A percentile compares a stretch with the other conserved stretches of the same genome.
phyloP scores from a whole-genome alignment of 2,329 filamentous ascomycete genomes.

The Pezicula neosporulosa region DNA sequence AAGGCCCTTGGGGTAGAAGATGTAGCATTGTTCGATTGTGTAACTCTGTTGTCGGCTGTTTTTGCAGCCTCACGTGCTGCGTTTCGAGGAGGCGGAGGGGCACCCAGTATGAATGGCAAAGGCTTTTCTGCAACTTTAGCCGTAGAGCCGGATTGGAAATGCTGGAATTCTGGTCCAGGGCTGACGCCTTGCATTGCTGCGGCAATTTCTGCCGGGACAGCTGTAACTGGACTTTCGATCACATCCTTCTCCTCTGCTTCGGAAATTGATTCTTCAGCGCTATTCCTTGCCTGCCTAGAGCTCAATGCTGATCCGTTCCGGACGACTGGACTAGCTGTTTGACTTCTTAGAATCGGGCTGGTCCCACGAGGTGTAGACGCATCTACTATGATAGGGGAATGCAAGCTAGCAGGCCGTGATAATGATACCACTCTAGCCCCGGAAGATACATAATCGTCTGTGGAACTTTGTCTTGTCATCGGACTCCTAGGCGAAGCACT shows the following conservation, averaged over 20 bases:
- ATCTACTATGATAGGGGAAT: conserved; percentile 14
- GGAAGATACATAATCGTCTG: conserved; percentile 14
- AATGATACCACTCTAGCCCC: conserved; percentile 9
- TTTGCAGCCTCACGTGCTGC: not conserved
- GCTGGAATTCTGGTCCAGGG: conserved; percentile 10
- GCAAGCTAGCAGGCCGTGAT: conserved; percentile 20
- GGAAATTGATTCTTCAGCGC: conserved; percentile 22
- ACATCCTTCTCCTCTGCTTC: conserved; percentile 23
- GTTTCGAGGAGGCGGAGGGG: conserved; percentile 21
- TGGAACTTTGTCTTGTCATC: conserved; percentile 16
- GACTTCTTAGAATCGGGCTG: conserved; percentile 20
- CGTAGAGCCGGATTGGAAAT: not conserved
- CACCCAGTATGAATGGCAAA: conserved; percentile 17
- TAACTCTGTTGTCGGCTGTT: not conserved
- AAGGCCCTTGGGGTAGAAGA: conserved; percentile 4
- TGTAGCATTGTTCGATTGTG: conserved; percentile 2
- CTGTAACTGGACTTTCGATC: conserved; percentile 11
- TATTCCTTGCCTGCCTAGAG: conserved; percentile 16
- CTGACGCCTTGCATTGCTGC: conserved; percentile 22
- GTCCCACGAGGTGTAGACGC: conserved; percentile 16
- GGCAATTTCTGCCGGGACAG: conserved; percentile 19
- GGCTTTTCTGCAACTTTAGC: conserved; percentile 1
- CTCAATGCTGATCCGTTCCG: conserved; percentile 20
- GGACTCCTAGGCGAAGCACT: conserved; percentile 11
- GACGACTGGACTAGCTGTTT: conserved; percentile 17